Evolutionary conservation across 148 eudicot species (phyloP).

Genomic region (Silene latifolia): DNA sequence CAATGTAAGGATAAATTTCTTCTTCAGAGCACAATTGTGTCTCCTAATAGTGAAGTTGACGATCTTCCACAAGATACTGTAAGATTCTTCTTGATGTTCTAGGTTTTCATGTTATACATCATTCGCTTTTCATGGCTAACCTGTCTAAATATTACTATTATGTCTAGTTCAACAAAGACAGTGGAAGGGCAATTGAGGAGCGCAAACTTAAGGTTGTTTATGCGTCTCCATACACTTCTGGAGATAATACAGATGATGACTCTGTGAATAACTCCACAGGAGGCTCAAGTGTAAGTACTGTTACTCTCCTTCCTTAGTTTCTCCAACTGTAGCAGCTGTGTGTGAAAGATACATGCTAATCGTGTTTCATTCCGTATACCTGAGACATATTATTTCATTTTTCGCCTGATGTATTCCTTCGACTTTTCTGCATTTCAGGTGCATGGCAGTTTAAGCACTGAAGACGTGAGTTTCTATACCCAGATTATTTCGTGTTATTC

Average conservation of each 20-base stretch:
- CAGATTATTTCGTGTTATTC: not conserved
- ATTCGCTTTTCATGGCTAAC: not conserved
- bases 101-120: not conserved
- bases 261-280: constrained; percentile 28
- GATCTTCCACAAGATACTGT: constrained; percentile 74
- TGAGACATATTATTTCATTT: not conserved
- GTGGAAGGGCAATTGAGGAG: constrained; percentile 68
- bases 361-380: too few species aligned
- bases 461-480: constrained; percentile 26
- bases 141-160: constrained; percentile 9
- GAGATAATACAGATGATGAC: constrained; percentile 42
- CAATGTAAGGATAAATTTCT: constrained; percentile 90
- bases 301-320: constrained; percentile 7
- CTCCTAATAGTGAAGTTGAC: constrained; percentile 59
- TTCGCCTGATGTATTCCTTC: constrained; percentile 10
- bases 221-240: constrained; percentile 38
- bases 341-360: not conserved
- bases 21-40: constrained; percentile 68
- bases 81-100: constrained; percentile 26
- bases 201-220: constrained; percentile 75
- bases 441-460: constrained; percentile 16
- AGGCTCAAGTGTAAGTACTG: constrained; percentile 52
- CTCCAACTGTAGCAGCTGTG: not conserved
- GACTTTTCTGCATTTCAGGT: constrained; percentile 24
- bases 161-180: constrained; percentile 71